phyloP scores from a whole-genome alignment of 2,329 filamentous ascomycete genomes.

The Colletotrichum echinochloae region DNA sequence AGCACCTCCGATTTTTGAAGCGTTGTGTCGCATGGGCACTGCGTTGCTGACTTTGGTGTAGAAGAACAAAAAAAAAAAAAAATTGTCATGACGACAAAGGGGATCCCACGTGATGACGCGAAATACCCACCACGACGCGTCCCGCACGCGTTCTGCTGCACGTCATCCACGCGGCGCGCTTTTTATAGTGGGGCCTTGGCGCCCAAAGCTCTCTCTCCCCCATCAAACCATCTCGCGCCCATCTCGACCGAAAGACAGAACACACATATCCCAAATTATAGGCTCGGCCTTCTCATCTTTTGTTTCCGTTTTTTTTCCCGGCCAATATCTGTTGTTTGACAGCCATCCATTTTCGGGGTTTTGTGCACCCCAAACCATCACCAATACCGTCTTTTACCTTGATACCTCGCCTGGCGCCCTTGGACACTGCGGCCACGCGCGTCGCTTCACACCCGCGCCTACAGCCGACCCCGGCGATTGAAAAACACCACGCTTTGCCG shows the following conservation, averaged over 20 bases:
- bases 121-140: not conserved
- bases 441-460: constrained; percentile 12
- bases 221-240: not conserved
- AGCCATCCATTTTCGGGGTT: not conserved
- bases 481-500: too few relatives aligned
- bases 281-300: not conserved
- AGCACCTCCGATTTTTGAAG: not conserved
- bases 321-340: not conserved
- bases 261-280: not conserved
- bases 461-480: not conserved
- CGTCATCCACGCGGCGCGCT: constrained; percentile 14
- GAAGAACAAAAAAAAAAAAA: too few relatives aligned
- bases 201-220: not conserved
- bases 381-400: too few relatives aligned
- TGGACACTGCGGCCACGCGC: not conserved
- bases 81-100: too few relatives aligned
- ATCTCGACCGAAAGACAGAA: not conserved
- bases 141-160: constrained; percentile 1
- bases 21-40: not conserved
- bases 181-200: not conserved
- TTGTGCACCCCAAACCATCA: not conserved
- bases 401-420: not conserved
- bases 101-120: constrained; percentile 8
- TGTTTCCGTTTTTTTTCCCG: not conserved
- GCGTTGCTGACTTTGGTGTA: too few relatives aligned